A percentile compares a stretch with the other conserved stretches of the same genome.
Conservation (phyloP, 108 stramenopile species). For the Conticribra guillardii region DNA sequence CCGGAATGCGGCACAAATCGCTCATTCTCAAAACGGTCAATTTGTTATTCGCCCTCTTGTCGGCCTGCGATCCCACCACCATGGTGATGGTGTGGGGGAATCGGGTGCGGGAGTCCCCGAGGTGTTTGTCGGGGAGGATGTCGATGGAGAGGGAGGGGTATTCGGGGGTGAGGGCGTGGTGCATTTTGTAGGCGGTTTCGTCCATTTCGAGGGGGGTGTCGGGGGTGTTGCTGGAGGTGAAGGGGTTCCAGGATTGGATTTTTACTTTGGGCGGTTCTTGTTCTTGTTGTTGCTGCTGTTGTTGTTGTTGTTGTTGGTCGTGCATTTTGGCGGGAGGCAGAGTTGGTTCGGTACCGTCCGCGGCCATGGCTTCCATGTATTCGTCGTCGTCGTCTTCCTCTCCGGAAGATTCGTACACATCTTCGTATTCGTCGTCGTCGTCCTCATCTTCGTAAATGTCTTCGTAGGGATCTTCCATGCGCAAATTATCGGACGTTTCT, state of each 20-base stretch:
- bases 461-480: constrained; percentile 82
- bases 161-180: constrained; percentile 91
- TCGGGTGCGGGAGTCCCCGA: constrained; percentile 83
- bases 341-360: too few species aligned
- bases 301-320: constrained; percentile 16
- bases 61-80: constrained; percentile 94
- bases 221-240: constrained; percentile 17
- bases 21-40: constrained; percentile 86
- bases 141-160: constrained; percentile 97
- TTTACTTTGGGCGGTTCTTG: constrained; percentile 12
- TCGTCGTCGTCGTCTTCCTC: constrained; percentile 58
- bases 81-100: constrained; percentile 91
- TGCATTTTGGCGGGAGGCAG: too few species aligned
- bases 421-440: constrained; percentile 61
- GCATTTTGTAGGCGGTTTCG: constrained; percentile 96
- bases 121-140: constrained; percentile 77
- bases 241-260: constrained; percentile 36
- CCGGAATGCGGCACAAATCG: constrained; percentile 76
- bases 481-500: constrained; percentile 71
- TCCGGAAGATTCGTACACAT: constrained; percentile 56
- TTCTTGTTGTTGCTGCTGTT: constrained; percentile 5
- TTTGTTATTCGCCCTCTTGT: constrained; percentile 72
- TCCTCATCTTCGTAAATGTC: constrained; percentile 80
- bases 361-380: constrained; percentile 27
- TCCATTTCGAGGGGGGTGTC: constrained; percentile 91